A percentile compares a stretch with the other conserved stretches of the same genome.
Conservation (phyloP, 148 eudicot species). For the Arbutus unedo region DNA sequence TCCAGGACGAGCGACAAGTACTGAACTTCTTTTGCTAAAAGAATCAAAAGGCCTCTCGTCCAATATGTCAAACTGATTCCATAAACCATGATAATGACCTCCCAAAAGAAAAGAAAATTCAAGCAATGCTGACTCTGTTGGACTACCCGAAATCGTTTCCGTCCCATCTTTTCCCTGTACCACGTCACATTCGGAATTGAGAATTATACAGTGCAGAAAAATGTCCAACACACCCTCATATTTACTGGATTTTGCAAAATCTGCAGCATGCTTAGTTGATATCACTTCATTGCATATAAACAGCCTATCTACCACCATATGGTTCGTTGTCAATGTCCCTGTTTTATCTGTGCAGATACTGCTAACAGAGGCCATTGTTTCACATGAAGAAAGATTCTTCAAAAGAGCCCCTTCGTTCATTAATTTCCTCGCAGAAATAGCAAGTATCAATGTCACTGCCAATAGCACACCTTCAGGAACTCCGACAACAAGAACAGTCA, state of each 20-base stretch:
- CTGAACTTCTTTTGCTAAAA: no score
- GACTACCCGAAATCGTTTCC: no score
- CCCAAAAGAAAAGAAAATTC: no score
- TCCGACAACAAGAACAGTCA: slow-evolving; percentile 91
- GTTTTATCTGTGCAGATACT: slow-evolving; percentile 92
- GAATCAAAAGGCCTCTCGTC: no score
- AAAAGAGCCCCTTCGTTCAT: slow-evolving; percentile 85
- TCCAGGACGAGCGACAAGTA: no score
- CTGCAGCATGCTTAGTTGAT: slow-evolving; percentile 13
- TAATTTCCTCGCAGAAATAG: slow-evolving; percentile 91
- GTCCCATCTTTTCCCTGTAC: no score
- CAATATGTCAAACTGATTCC: no score
- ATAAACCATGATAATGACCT: no score
- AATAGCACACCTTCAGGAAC: slow-evolving; percentile 96
- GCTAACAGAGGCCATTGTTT: slow-evolving; percentile 93
- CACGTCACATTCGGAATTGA: no score
- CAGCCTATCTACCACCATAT: slow-evolving; percentile 73
- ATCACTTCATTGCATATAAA: slow-evolving; percentile 59
- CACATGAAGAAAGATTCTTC: slow-evolving; percentile 90
- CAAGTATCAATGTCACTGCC: slow-evolving; percentile 95
- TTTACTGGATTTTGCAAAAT: not conserved
- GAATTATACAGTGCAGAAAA: no score
- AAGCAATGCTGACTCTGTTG: no score
- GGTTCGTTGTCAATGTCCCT: slow-evolving; percentile 94
- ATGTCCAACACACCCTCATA: no score